phyloP scores from a whole-genome alignment of 768 basidiomycete genomes.

The Auricularia sp. region DNA sequence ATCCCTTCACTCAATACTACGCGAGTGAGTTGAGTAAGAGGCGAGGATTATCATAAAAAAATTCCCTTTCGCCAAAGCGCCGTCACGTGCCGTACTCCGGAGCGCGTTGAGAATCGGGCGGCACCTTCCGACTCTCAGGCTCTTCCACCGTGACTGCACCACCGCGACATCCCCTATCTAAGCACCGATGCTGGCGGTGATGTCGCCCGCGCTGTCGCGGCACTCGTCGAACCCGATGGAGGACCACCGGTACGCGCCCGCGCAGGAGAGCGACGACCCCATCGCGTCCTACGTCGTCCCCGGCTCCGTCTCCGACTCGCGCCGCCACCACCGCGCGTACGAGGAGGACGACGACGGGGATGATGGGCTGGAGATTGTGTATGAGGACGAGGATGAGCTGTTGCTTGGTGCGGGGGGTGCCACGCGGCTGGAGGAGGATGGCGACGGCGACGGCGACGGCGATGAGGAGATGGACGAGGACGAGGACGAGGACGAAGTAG shows the following conservation, averaged over 20 bases:
- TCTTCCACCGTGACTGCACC: no score
- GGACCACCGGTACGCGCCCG: slow-evolving; percentile 16
- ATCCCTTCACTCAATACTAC: no score
- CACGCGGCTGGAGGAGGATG: not conserved
- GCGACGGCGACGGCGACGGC: not conserved
- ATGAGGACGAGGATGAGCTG: not conserved
- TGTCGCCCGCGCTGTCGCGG: slow-evolving; percentile 36
- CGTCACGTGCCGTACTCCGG: no score
- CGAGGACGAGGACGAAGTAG: not conserved
- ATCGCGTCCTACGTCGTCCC: slow-evolving; percentile 24
- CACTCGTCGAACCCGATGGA: slow-evolving; percentile 72
- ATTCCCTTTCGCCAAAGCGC: no score
- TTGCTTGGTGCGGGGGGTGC: not conserved
- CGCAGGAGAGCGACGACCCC: slow-evolving; percentile 33
- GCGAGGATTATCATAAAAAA: no score
- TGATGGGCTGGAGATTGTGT: not conserved
- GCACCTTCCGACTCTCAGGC: no score
- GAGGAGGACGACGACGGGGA: not conserved
- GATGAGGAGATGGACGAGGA: not conserved
- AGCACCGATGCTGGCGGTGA: no score
- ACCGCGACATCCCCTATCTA: no score
- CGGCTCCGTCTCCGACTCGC: no score
- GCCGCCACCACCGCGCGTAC: not conserved
- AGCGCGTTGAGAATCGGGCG: no score
- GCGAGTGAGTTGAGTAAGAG: no score